Evolutionary conservation across 1,139 yeast genomes (phyloP).

Genomic region (Kodamaea sp.): DNA sequence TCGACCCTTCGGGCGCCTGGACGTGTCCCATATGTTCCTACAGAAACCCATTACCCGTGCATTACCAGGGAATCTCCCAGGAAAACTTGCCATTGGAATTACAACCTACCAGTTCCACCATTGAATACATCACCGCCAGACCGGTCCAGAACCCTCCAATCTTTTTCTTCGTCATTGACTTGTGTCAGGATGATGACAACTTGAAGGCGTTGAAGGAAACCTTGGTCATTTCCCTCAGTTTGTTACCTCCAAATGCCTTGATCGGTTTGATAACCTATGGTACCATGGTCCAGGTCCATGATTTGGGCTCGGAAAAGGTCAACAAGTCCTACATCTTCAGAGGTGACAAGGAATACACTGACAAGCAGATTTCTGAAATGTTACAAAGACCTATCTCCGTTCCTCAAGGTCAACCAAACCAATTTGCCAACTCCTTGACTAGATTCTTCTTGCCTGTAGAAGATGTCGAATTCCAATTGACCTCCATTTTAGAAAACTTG

Average conservation of each 20-base stretch:
- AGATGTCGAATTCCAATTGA: slow-evolving; percentile 84
- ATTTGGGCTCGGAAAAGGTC: slow-evolving; percentile 76
- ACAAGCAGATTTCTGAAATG: slow-evolving; percentile 75
- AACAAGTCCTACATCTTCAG: slow-evolving; percentile 86
- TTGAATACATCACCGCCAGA: slow-evolving; percentile 86
- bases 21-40: slow-evolving; percentile 83
- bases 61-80: slow-evolving; percentile 80
- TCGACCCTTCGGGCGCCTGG: slow-evolving; percentile 88
- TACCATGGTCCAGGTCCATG: slow-evolving; percentile 93
- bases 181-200: slow-evolving; percentile 94
- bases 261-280: slow-evolving; percentile 93
- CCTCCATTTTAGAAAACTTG: slow-evolving; percentile 76
- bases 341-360: slow-evolving; percentile 85
- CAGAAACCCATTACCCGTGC: slow-evolving; percentile 87
- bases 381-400: slow-evolving; percentile 53
- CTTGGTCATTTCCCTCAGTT: slow-evolving; percentile 73
- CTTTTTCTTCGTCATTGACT: slow-evolving; percentile 85
- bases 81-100: slow-evolving; percentile 89
- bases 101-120: slow-evolving; percentile 74
- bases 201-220: slow-evolving; percentile 87
- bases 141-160: slow-evolving; percentile 94
- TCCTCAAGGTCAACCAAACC: slow-evolving; percentile 27
- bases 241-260: slow-evolving; percentile 90
- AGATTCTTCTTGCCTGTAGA: slow-evolving; percentile 85
- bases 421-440: slow-evolving; percentile 51